phyloP scores from a whole-genome alignment of 805 yeast genomes.

The Schwanniomyces sp. region DNA sequence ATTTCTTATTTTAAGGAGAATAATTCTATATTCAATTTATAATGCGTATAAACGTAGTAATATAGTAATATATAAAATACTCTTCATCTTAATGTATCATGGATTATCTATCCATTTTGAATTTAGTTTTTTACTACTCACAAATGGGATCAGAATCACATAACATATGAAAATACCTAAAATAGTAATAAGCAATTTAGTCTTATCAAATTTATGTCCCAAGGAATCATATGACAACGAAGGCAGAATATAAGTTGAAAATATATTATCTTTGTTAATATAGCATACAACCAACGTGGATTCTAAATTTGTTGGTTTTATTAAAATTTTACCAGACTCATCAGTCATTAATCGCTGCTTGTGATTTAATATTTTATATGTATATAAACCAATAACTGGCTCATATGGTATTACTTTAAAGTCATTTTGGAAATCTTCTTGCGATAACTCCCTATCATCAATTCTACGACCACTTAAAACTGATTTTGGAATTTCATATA shows the following conservation, averaged over 20 bases:
- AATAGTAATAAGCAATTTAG: constrained; percentile 62
- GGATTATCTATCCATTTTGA: constrained; percentile 47
- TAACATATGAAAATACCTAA: constrained; percentile 47
- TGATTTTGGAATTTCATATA: constrained; percentile 69
- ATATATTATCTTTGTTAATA: constrained; percentile 60
- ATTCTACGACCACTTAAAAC: constrained; percentile 70
- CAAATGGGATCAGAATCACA: constrained; percentile 56
- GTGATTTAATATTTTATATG: constrained; percentile 34
- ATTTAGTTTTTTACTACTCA: constrained; percentile 51
- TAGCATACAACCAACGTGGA: constrained; percentile 75
- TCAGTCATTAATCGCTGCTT: constrained; percentile 27
- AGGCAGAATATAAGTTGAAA: constrained; percentile 77
- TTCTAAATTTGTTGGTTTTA: constrained; percentile 64
- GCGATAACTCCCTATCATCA: constrained; percentile 50
- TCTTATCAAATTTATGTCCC: constrained; percentile 64
- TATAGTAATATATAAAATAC: background rate
- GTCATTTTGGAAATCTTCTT: constrained; percentile 52
- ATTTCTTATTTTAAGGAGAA: constrained; percentile 16
- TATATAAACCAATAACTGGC: constrained; percentile 52
- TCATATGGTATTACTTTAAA: constrained; percentile 64
- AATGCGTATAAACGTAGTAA: background rate
- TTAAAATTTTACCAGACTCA: constrained; percentile 21
- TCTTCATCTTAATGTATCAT: background rate
- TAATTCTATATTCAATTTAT: constrained; percentile 17
- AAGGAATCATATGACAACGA: constrained; percentile 81